These are phyloP conservation scores for Didymella segeticola DNA, from an alignment of 2,329 filamentous ascomycete genomes.

Conservation along the genomic window DNA sequence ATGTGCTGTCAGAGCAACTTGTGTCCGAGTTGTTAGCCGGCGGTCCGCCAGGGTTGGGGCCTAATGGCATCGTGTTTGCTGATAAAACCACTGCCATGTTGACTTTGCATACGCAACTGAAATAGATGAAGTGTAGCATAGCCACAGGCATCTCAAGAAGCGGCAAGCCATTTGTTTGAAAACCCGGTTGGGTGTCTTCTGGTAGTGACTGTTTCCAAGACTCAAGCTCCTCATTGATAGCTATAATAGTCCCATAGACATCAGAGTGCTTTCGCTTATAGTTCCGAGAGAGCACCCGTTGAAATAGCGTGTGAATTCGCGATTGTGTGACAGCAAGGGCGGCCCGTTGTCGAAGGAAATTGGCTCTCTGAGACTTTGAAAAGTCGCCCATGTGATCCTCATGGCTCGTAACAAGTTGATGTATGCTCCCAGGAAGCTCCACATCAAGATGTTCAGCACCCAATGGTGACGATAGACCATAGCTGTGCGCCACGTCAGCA, in stretches of 20 bases:
- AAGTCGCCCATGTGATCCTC: background rate
- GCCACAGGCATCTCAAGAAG: constrained; percentile 3
- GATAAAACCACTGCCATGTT: background rate
- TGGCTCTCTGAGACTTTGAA: background rate
- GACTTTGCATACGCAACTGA: constrained; percentile 3
- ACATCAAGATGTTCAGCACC: background rate
- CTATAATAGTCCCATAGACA: background rate
- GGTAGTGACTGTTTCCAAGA: background rate
- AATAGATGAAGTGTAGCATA: constrained; percentile 2
- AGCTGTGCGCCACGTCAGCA: constrained; percentile 5
- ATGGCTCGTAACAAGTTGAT: background rate
- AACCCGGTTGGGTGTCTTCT: background rate
- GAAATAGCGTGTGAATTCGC: background rate
- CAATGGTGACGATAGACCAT: background rate
- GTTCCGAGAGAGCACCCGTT: background rate
- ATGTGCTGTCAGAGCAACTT: background rate
- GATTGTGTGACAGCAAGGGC: background rate
- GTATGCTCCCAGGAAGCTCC: background rate
- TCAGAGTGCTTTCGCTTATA: background rate
- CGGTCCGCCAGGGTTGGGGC: background rate
- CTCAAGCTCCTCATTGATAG: background rate
- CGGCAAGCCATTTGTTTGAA: background rate
- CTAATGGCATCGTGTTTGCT: background rate
- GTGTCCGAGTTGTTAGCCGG: background rate
- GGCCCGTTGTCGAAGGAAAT: background rate